Conservation (phyloP, 2,329 filamentous ascomycete genomes). For the Aspergillus neoniger region DNA sequence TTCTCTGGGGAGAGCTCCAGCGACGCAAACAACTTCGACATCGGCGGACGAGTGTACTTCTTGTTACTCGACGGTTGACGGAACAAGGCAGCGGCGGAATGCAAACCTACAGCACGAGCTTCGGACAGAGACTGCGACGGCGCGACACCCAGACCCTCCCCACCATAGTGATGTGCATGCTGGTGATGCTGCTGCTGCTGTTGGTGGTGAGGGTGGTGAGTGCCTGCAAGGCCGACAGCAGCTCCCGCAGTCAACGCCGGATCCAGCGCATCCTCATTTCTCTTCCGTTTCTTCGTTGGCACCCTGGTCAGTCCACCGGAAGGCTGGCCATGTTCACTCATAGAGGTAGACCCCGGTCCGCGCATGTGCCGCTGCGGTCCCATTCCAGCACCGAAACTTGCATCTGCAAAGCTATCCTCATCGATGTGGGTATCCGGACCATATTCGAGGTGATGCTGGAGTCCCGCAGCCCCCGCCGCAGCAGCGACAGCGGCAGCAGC, state of each 20-base stretch:
- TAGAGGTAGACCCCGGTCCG: constrained; percentile 23
- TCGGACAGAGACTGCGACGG: constrained; percentile 45
- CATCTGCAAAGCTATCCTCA: constrained; percentile 43
- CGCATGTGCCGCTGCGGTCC: constrained; percentile 30
- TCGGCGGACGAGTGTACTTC: constrained; percentile 60
- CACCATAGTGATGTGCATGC: constrained; percentile 30
- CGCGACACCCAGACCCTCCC: constrained; percentile 36
- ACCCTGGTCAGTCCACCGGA: constrained; percentile 34
- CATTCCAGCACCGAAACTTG: constrained; percentile 33
- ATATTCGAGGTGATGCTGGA: constrained; percentile 46
- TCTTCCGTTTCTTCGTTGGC: constrained; percentile 44
- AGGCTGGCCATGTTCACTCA: constrained; percentile 31
- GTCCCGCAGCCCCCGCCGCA: constrained; percentile 49
- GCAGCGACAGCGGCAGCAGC: constrained; percentile 49
- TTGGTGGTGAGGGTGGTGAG: constrained; percentile 28
- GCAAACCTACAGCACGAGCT: constrained; percentile 53
- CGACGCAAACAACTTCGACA: constrained; percentile 59
- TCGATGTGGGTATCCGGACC: constrained; percentile 41
- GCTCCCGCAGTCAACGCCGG: constrained; percentile 34
- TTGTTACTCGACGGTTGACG: constrained; percentile 53
- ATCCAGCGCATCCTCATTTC: constrained; percentile 42
- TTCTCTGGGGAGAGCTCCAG: constrained; percentile 59
- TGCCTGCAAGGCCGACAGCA: constrained; percentile 26
- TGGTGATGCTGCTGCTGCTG: constrained; percentile 29
- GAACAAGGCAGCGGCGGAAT: constrained; percentile 58